A percentile compares a stretch with the other conserved stretches of the same genome.
Conservation (phyloP, 148 eudicot species). For the Amaranthus cruentus region DNA sequence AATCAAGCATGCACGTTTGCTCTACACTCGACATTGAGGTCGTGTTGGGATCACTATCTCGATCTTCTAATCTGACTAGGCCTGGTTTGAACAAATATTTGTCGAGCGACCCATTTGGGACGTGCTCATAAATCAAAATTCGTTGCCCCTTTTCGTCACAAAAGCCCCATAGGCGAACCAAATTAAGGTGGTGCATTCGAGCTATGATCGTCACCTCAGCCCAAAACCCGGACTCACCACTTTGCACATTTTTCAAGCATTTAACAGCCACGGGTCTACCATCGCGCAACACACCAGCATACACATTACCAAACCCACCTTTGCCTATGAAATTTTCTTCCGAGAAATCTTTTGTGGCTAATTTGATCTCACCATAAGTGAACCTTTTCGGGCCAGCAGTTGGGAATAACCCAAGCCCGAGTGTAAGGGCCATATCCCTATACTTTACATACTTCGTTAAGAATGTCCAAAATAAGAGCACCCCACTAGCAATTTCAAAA, state of each 20-base stretch:
- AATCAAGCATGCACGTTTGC: slow-evolving; percentile 61
- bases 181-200: slow-evolving; percentile 86
- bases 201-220: slow-evolving; percentile 88
- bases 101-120: slow-evolving; percentile 76
- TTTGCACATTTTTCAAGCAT: slow-evolving; percentile 49
- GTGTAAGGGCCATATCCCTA: slow-evolving; percentile 81
- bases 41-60: too few species aligned
- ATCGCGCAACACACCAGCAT: slow-evolving; percentile 58
- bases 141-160: slow-evolving; percentile 78
- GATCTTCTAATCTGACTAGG: neutral
- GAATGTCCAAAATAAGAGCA: slow-evolving; percentile 65
- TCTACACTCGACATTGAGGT: neutral
- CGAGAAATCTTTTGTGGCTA: slow-evolving; percentile 60
- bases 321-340: slow-evolving; percentile 45
- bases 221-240: slow-evolving; percentile 83
- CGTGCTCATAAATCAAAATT: slow-evolving; percentile 71
- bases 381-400: slow-evolving; percentile 72
- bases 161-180: slow-evolving; percentile 85
- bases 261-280: slow-evolving; percentile 74
- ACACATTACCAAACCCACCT: slow-evolving; percentile 79
- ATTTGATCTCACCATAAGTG: slow-evolving; percentile 48
- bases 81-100: slow-evolving; percentile 44
- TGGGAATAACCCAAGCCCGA: slow-evolving; percentile 69
- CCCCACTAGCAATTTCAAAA: slow-evolving; percentile 62
- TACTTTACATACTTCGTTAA: slow-evolving; percentile 76